A percentile compares a stretch with the other conserved stretches of the same genome.
These are phyloP conservation scores for Lentinula raphanica DNA, from an alignment of 768 basidiomycete species.

Conservation along the genomic window DNA sequence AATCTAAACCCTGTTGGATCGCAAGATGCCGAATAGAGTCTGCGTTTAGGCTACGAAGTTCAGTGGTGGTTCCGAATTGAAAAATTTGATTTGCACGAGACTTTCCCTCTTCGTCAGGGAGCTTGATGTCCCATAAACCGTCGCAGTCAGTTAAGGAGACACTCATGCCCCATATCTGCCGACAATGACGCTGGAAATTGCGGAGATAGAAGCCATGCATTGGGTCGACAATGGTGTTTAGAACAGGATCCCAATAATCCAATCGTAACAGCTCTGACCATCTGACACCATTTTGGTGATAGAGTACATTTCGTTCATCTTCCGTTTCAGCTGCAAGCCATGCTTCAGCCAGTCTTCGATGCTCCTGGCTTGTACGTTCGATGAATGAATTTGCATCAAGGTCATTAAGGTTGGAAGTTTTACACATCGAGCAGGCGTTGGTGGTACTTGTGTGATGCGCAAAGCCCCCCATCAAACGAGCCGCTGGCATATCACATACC, in stretches of 20 bases:
- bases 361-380: background rate
- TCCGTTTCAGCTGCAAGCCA: background rate
- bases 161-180: slow-evolving; percentile 20
- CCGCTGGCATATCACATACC: slow-evolving; percentile 32
- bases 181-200: slow-evolving; percentile 10
- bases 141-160: slow-evolving; percentile 15
- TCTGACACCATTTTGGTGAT: slow-evolving; percentile 10
- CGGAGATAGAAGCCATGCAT: slow-evolving; percentile 8
- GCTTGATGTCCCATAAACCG: slow-evolving; percentile 2
- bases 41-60: background rate
- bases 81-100: background rate
- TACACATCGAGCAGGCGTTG: background rate
- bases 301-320: slow-evolving; percentile 10
- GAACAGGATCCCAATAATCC: slow-evolving; percentile 19
- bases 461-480: slow-evolving; percentile 19
- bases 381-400: background rate
- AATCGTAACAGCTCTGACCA: slow-evolving; percentile 16
- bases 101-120: background rate
- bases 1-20: background rate
- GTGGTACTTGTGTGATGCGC: background rate
- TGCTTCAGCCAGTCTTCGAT: background rate
- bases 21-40: background rate
- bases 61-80: background rate
- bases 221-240: slow-evolving; percentile 2
- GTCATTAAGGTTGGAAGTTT: background rate